These are phyloP conservation scores for Phytophthora pseudosyringae DNA, from an alignment of 352 stramenopile species.

Conservation along the genomic window DNA sequence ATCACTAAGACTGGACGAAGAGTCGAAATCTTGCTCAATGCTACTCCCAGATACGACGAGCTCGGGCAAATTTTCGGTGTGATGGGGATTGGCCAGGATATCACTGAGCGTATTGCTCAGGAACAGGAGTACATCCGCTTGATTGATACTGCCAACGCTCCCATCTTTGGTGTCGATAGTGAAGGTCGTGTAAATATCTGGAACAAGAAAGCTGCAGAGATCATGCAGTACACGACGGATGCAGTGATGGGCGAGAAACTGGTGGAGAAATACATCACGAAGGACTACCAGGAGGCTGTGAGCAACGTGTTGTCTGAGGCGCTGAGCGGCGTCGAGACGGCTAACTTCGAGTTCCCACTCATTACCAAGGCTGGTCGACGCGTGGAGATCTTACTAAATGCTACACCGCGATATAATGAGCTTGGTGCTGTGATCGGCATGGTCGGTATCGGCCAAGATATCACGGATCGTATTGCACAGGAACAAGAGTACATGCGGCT, in stretches of 20 bases:
- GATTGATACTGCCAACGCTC: slow-evolving; percentile 70
- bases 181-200: slow-evolving; percentile 64
- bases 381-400: slow-evolving; percentile 33
- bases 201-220: slow-evolving; percentile 56
- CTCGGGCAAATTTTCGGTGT: slow-evolving; percentile 54
- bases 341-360: slow-evolving; percentile 49
- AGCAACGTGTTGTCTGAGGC: slow-evolving; percentile 26
- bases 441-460: slow-evolving; percentile 33
- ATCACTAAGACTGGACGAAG: slow-evolving; percentile 44
- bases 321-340: slow-evolving; percentile 31
- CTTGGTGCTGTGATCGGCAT: slow-evolving; percentile 26
- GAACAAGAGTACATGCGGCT: slow-evolving; percentile 36
- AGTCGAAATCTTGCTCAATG: slow-evolving; percentile 45
- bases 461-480: slow-evolving; percentile 29
- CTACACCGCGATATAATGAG: slow-evolving; percentile 27
- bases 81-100: slow-evolving; percentile 65
- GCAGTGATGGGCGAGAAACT: slow-evolving; percentile 55
- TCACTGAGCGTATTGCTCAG: slow-evolving; percentile 57
- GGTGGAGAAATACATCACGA: slow-evolving; percentile 34
- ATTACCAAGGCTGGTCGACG: slow-evolving; percentile 26
- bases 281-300: slow-evolving; percentile 27
- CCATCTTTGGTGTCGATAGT: slow-evolving; percentile 67
- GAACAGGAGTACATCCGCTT: slow-evolving; percentile 72
- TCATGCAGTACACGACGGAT: slow-evolving; percentile 53
- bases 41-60: slow-evolving; percentile 51